A percentile compares a stretch with the other conserved stretches of the same genome.
phyloP scores from a whole-genome alignment of 2,329 filamentous ascomycete species.

The Pestalotiopsis sp. region DNA sequence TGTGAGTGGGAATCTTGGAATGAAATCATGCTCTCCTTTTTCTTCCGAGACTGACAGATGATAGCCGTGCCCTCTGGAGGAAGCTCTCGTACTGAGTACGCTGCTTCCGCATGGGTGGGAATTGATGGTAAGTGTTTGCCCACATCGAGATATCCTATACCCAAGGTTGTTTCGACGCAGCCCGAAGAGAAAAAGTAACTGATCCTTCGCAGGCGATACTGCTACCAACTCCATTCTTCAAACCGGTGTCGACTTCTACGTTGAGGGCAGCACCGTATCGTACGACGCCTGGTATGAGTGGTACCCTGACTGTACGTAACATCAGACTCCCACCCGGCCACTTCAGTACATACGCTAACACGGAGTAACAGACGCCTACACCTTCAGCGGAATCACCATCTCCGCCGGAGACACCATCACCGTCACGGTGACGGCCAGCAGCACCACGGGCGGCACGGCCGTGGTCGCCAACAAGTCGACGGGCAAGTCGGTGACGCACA shows the following conservation, averaged over 20 bases:
- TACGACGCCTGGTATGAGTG: slow-evolving; percentile 62
- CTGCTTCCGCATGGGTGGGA: slow-evolving; percentile 56
- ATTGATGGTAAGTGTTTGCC: slow-evolving; percentile 50
- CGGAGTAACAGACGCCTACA: not conserved
- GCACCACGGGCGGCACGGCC: slow-evolving; percentile 45
- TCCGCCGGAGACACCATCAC: slow-evolving; percentile 28
- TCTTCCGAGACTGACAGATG: too few species aligned
- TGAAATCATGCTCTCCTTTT: too few species aligned
- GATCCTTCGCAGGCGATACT: slow-evolving; percentile 39
- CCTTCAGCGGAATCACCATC: slow-evolving; percentile 50
- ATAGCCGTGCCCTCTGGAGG: slow-evolving; percentile 36
- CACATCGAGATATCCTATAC: too few species aligned
- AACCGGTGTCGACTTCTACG: slow-evolving; percentile 59
- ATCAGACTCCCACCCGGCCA: not conserved
- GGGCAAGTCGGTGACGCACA: slow-evolving; percentile 55
- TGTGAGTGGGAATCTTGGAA: too few species aligned
- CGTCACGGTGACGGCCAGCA: slow-evolving; percentile 37
- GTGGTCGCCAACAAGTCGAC: slow-evolving; percentile 55
- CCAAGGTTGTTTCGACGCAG: too few species aligned
- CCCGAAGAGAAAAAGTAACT: too few species aligned
- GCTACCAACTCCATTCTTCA: slow-evolving; percentile 58
- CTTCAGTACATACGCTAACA: not conserved
- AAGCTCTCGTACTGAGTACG: not conserved
- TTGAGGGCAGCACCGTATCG: slow-evolving; percentile 40
- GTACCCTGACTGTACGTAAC: slow-evolving; percentile 51